Base-by-base conservation (phyloP, 768 basidiomycete genomes). In the Infundibulicybe gibba region DNA sequence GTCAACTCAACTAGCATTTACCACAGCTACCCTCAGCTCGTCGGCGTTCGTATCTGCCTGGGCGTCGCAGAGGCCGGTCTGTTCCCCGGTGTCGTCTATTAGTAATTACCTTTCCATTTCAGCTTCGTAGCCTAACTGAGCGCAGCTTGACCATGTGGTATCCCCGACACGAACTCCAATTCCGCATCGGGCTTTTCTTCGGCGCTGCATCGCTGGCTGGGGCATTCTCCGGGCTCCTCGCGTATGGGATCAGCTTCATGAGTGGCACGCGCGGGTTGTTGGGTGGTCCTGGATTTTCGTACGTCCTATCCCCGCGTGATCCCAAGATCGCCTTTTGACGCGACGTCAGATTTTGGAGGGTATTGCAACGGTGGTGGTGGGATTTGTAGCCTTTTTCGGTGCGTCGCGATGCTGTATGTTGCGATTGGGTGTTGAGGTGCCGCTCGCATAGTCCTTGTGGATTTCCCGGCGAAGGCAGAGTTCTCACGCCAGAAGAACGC, bases 61-160 rank as follows among this genome's bases (percentile, higher is more conserved):
- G 87, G 86, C 2, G 56, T 83, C 2, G 75, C 83, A 0, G 87
- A 89, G 62, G 81, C 83, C 4, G 85, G 87, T 2, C n/a, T n/a
- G 8, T 88, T 84, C 61, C 85, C 87, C 11, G 85, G 85, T 19
- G 81, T 87, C n/a, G 75, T 78, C 0, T 90, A 85, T 66, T 88
- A 85, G 85, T 85, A 46, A 39, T 75, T 60, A 3, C 5, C 32
- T 9, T 38, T 20, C 12, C 11, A 25, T 4, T 17, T 32, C 30
- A 40, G 8, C 6, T 19, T 40, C 15, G 8, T 6, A 38, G 3
- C 13, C 14, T 48, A 4, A 15, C 43, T 13, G n/a, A 13, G 17
- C 35, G 13, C 20, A 83, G 80, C 53, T 64, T 87, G 17, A 81
- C 80, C 3, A 62, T 83, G 16, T 87, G 84, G 83, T 88, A 88